Evolutionary conservation across 2,329 filamentous ascomycete genomes (phyloP).

Genomic region (Neofusicoccum ribis): DNA sequence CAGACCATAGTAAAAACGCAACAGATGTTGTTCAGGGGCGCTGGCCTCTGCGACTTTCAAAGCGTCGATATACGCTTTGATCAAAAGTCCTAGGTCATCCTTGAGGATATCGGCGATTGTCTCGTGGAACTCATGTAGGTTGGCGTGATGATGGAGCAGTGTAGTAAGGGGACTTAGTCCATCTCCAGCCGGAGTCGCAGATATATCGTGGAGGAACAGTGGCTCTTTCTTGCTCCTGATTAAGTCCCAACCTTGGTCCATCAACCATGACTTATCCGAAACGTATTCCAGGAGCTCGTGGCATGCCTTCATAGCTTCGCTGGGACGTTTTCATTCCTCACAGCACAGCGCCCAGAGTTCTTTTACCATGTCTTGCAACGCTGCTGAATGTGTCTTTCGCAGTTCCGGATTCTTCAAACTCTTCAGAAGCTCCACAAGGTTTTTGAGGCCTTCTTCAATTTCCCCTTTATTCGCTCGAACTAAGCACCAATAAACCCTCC

Average conservation of each 20-base stretch:
- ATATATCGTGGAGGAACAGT: neutral
- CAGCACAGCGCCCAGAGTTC: neutral
- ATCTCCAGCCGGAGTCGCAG: neutral
- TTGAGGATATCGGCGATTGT: neutral
- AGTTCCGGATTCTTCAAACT: neutral
- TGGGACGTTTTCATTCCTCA: neutral
- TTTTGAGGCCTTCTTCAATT: neutral
- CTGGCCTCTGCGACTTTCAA: neutral
- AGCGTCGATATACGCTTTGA: neutral
- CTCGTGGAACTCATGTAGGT: neutral
- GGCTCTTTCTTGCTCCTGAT: neutral
- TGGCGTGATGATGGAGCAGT: neutral
- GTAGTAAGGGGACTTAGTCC: neutral
- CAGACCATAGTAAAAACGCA: neutral
- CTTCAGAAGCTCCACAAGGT: neutral
- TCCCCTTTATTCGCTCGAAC: neutral
- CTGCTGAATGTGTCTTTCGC: neutral
- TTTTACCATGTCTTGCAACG: neutral
- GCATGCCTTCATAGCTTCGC: neutral
- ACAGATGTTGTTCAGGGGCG: neutral
- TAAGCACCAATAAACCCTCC: neutral
- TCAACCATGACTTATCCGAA: neutral
- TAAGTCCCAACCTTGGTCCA: neutral
- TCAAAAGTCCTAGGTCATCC: neutral
- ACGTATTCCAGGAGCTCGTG: neutral